Conservation (phyloP, 2,329 filamentous ascomycete species). For the Beauveria caledonica region DNA sequence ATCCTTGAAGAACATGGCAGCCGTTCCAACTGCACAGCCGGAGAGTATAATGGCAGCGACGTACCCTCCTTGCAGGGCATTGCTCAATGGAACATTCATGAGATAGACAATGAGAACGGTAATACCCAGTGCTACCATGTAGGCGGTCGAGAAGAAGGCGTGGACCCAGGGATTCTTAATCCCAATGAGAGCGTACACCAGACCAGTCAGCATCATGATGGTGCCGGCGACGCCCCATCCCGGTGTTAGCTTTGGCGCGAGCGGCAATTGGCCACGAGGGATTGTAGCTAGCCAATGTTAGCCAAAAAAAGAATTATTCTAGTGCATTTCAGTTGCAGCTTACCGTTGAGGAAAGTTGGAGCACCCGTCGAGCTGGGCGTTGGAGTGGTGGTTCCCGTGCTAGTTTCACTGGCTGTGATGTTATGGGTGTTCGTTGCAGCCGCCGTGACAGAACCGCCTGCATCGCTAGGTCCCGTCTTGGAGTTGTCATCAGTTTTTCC, state of each 20-base stretch:
- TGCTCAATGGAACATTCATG: slow-evolving; percentile 67
- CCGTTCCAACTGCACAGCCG: slow-evolving; percentile 63
- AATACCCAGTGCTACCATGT: slow-evolving; percentile 63
- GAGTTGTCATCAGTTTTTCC: background rate
- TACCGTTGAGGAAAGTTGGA: slow-evolving; percentile 28
- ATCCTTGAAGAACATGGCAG: slow-evolving; percentile 72
- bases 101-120: slow-evolving; percentile 82
- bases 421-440: background rate
- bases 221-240: slow-evolving; percentile 72
- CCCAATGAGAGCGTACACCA: slow-evolving; percentile 64
- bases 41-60: slow-evolving; percentile 70
- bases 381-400: slow-evolving; percentile 7
- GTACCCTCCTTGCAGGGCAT: slow-evolving; percentile 77
- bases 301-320: background rate
- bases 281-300: slow-evolving; percentile 32
- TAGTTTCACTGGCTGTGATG: slow-evolving; percentile 8
- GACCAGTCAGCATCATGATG: slow-evolving; percentile 66
- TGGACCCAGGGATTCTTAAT: slow-evolving; percentile 76
- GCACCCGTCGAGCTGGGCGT: slow-evolving; percentile 19
- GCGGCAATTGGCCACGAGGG: slow-evolving; percentile 51
- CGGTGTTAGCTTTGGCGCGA: slow-evolving; percentile 68
- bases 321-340: slow-evolving; percentile 2
- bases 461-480: background rate
- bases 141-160: slow-evolving; percentile 71
- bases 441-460: background rate